Base-by-base conservation (phyloP, 2,329 filamentous ascomycete genomes). In the Davidsoniella virescens region DNA sequence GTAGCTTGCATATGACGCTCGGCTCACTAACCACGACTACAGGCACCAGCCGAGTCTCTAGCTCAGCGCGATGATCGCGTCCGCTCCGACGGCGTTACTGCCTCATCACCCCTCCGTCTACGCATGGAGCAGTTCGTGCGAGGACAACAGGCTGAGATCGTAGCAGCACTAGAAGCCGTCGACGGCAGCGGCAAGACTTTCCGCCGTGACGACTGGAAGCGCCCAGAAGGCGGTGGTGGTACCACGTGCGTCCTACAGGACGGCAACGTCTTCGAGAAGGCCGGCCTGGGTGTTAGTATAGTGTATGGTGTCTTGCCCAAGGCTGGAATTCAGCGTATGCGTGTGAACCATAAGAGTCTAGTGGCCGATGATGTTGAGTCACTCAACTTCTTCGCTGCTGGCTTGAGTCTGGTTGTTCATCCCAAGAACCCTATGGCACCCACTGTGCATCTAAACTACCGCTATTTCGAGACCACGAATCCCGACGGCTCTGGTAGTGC, bases 41-140 rank as follows among this genome's bases (percentile, higher is more conserved):
- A 33, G 29, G 29, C 12, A 33, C 10, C 29, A 12, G 3, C 29
- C 29, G 29, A 47, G 44, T 37, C 52, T 18, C 44, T 50, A 33
- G 47, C 44, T 59, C 85, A 94, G 62, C 79, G 85, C 59, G 92
- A 96, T 64, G 79, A 77, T 56, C 73, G 87, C 55, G 57, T 57
- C 17, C 74, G 96, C 47, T 81, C 73, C 46, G 74, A 80, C 51
- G 72, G 80, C 59, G 74, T 96, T 46, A 82, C 73, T 44, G 74
- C 80, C 52, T 71, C 80, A 58, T 95, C 90, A 12, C 88, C 92
- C 2, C 96, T 98, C 90, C 87, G 92, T 50, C 74, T 98, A 52
- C 86, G 90, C 55, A 96, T 98, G 92, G 92, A 98, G 67, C 79
- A 85, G 59, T 84, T 96, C 63, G 93, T 96, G 65, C 92, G 92